Conservation (phyloP, 129 eudicot genomes). For the Escallonia herrerae region DNA sequence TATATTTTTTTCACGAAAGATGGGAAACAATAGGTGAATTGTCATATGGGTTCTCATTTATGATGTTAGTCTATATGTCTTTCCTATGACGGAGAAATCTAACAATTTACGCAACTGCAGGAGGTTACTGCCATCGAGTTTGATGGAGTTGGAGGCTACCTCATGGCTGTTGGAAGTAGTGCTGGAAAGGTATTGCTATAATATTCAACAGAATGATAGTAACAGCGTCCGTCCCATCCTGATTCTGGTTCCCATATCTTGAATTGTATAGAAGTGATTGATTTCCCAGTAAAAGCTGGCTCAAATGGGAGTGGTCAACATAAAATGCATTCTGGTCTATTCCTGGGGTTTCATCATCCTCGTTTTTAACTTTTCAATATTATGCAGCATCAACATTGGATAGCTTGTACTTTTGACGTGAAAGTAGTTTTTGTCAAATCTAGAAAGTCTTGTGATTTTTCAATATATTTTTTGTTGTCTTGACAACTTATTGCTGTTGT, state of each 20-base stretch:
- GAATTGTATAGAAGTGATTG: neutral
- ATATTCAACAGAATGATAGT: too few species aligned
- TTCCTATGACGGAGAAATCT: neutral
- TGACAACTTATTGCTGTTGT: neutral
- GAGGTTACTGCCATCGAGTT: slow-evolving; percentile 89
- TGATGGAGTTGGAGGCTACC: slow-evolving; percentile 82
- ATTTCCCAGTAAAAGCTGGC: neutral
- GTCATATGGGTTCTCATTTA: too few species aligned
- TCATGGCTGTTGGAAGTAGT: slow-evolving; percentile 96
- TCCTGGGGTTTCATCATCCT: too few species aligned
- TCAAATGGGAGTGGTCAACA: too few species aligned
- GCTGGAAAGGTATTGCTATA: slow-evolving; percentile 67
- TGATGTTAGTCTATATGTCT: neutral
- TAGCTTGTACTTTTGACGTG: too few species aligned
- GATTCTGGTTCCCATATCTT: neutral
- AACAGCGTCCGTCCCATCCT: neutral
- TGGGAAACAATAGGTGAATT: too few species aligned
- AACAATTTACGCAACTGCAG: slow-evolving; percentile 15
- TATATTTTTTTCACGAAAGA: too few species aligned
- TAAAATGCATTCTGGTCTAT: too few species aligned
- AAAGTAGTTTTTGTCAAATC: too few species aligned
- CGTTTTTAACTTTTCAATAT: too few species aligned
- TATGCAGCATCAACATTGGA: too few species aligned
- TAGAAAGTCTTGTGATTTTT: too few species aligned
- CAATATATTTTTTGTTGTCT: neutral